Evolutionary conservation across 257 asterid species (phyloP), one percentile per base, ranked within the genome.

Genomic region (Fraxinus pennsylvanica): DNA sequence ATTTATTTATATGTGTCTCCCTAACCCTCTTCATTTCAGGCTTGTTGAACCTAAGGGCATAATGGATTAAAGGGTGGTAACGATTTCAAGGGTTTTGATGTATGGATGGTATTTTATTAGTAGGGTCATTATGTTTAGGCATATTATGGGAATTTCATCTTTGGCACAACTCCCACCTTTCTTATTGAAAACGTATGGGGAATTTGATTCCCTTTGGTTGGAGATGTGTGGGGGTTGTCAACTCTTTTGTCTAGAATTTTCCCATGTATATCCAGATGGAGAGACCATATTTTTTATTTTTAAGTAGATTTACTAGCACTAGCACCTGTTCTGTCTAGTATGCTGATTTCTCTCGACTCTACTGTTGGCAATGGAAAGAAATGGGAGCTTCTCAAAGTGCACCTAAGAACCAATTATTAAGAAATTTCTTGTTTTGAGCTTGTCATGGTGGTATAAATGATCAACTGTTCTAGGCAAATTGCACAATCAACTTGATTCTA

Each of bases 221-320:
- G 82, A 73, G 84, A 47, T 69, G 47, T 69, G 47, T 81, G 68
- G 73, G 75, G 85, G 39, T 65, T 32, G 14, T 74, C 63, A 69
- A 69, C 81, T 82, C 85, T 75, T 71, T 74, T 83, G 73, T 83
- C 78, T 73, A 71, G 82, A 74, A 43, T 84, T 86, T 85, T 79
- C 82, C 84, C 76, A 7, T 84, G 89, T 81, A 82, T 78, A 87
- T 88, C 88, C 82, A 84, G 89, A 80, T 82, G 82, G 86, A 78
- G 79, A 74, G 81, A 78, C 61, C 38, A 67, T 71, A 74, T 36
- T 14, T 54, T 72, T 5, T 14, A 30, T 61, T 79, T 66, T 59
- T 78, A 59, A 72, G 77, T 70, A 79, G 81, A 79, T 80, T 68
- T 80, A 59, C 61, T 75, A 50, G 73, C 76, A 0, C 17, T 75